A percentile compares a stretch with the other conserved stretches of the same genome.
phyloP scores from a whole-genome alignment of 441 rosid genomes.

The Monsonia emarginata region DNA sequence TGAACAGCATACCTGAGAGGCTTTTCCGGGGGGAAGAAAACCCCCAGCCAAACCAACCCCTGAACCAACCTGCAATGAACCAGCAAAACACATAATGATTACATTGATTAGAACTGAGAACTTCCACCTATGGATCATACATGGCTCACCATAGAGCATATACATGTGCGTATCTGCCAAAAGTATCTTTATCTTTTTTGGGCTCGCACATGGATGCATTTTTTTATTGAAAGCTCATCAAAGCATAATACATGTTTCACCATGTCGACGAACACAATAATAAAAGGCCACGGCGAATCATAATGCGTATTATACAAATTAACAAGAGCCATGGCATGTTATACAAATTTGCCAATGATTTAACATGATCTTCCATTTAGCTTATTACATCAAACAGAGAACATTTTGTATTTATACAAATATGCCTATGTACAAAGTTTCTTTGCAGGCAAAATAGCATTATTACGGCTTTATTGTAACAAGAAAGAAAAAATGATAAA shows the following conservation, averaged over 20 bases:
- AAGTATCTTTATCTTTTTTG: background rate
- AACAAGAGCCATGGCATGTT: background rate
- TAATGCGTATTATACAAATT: too few species aligned
- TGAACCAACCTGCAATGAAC: slow-evolving; percentile 57
- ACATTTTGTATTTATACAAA: background rate
- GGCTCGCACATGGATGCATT: background rate
- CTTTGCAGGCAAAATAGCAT: background rate
- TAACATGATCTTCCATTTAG: background rate
- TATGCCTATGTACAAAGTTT: background rate
- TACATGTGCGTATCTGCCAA: background rate
- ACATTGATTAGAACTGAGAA: background rate
- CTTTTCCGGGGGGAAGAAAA: slow-evolving; percentile 68
- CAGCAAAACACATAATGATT: background rate
- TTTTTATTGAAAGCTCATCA: background rate
- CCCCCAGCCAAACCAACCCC: slow-evolving; percentile 84
- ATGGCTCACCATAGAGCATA: background rate
- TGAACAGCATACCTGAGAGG: slow-evolving; percentile 45
- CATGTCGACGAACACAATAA: background rate
- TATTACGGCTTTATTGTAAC: background rate
- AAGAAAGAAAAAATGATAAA: background rate
- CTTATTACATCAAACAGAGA: background rate
- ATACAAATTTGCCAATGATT: background rate
- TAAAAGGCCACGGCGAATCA: too few species aligned
- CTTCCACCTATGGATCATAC: background rate
- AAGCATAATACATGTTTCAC: background rate